These are phyloP conservation scores for Cercophora scortea DNA, from an alignment of 495 filamentous ascomycete species.

Conservation along the genomic window DNA sequence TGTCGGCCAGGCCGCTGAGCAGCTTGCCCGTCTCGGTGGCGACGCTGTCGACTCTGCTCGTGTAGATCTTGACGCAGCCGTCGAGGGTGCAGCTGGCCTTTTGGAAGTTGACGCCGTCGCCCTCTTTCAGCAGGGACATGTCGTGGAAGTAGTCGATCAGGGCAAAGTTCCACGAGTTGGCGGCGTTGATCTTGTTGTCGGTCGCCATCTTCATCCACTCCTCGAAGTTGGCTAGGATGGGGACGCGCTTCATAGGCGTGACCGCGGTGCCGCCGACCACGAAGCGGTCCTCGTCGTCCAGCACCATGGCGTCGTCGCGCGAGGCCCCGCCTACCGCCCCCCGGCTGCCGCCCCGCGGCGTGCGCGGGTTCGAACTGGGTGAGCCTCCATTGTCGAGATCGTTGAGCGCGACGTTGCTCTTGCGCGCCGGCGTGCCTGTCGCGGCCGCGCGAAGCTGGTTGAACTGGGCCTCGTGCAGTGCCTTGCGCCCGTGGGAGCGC, in stretches of 20 bases:
- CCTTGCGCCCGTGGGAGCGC: conserved; percentile 79
- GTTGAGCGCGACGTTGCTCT: conserved; percentile 49
- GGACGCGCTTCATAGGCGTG: conserved; percentile 94
- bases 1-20: conserved; percentile 89
- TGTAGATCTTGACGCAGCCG: conserved; percentile 99
- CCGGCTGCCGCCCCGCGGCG: conserved; percentile 36
- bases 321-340: conserved; percentile 20
- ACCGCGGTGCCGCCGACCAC: conserved; percentile 61
- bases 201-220: conserved; percentile 99
- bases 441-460: conserved; percentile 86
- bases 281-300: conserved; percentile 50
- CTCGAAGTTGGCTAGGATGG: conserved; percentile 94
- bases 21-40: conserved; percentile 96
- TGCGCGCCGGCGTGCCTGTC: conserved; percentile 63
- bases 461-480: conserved; percentile 83
- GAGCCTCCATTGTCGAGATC: conserved; percentile 48
- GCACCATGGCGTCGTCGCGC: conserved; percentile 46
- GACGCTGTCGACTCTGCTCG: conserved; percentile 94
- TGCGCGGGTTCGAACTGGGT: conserved; percentile 51
- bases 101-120: conserved; percentile 96
- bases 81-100: conserved; percentile 97
- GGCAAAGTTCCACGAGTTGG: conserved; percentile 98
- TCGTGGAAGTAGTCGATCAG: conserved; percentile 99
- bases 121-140: conserved; percentile 94
- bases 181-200: conserved; percentile 99